A percentile compares a stretch with the other conserved stretches of the same genome.
These are phyloP conservation scores for Wickerhamiella hasegawae DNA, from an alignment of 805 yeast species.

Conservation along the genomic window DNA sequence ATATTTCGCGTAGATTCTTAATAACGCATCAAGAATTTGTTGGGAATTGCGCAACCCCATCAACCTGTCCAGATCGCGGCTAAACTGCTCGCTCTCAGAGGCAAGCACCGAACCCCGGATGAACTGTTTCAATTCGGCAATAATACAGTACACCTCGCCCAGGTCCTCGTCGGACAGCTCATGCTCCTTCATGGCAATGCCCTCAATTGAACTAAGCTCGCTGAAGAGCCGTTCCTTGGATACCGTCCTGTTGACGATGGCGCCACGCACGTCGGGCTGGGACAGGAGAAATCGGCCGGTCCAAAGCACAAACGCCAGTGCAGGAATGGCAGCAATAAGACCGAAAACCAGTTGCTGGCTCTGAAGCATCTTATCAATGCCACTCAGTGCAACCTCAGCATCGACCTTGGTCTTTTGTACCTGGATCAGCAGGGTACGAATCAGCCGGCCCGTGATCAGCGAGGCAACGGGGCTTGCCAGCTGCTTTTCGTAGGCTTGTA, in stretches of 20 bases:
- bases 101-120: neutral
- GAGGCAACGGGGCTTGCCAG: constrained; percentile 53
- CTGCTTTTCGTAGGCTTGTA: constrained; percentile 68
- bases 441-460: constrained; percentile 48
- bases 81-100: constrained; percentile 1
- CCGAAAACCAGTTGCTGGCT: constrained; percentile 94
- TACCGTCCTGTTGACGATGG: neutral
- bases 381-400: constrained; percentile 76
- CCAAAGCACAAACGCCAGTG: constrained; percentile 31
- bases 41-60: constrained; percentile 4
- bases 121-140: constrained; percentile 3
- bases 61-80: constrained; percentile 4
- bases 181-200: constrained; percentile 3
- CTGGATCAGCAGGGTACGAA: constrained; percentile 71
- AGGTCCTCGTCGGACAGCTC: constrained; percentile 5
- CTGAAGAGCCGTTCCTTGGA: constrained; percentile 4
- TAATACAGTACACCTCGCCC: constrained; percentile 11
- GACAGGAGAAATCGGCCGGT: constrained; percentile 4
- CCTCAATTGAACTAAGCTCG: constrained; percentile 9
- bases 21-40: constrained; percentile 1
- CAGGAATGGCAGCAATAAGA: constrained; percentile 73
- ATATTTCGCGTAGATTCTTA: constrained; percentile 6
- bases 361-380: constrained; percentile 76
- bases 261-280: constrained; percentile 1
- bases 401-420: constrained; percentile 95